A percentile compares a stretch with the other conserved stretches of the same genome.
Conservation (phyloP, 148 eudicot species). For the Rhododendron simsii region DNA sequence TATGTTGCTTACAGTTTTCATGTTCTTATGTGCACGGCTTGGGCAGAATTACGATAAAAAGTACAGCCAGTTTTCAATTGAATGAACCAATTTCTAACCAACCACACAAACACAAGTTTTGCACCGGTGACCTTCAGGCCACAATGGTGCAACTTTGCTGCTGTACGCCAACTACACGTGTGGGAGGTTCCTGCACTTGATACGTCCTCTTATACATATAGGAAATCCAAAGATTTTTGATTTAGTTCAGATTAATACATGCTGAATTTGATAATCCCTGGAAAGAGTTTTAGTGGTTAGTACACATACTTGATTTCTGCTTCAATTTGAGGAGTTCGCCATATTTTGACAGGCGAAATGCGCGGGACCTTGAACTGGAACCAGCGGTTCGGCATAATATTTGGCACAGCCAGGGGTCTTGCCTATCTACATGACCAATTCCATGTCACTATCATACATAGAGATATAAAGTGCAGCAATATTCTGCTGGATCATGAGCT, state of each 20-base stretch:
- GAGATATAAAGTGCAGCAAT: conserved; percentile 44
- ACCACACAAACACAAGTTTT: not conserved
- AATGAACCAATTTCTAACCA: not conserved
- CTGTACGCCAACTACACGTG: not conserved
- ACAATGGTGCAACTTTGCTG: not conserved
- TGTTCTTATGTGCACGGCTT: too few species aligned
- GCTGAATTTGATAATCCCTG: not conserved
- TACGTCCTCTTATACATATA: not conserved
- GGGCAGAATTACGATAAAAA: too few species aligned
- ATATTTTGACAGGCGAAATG: conserved; percentile 24
- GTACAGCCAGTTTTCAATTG: not conserved
- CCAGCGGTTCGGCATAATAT: conserved; percentile 34
- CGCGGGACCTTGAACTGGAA: conserved; percentile 35
- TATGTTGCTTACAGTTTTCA: too few species aligned
- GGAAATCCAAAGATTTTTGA: not conserved
- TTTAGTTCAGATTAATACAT: not conserved
- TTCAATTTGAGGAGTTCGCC: not conserved
- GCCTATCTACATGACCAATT: conserved; percentile 45
- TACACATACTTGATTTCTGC: not conserved
- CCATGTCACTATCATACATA: conserved; percentile 40
- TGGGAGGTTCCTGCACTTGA: not conserved
- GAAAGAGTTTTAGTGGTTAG: not conserved
- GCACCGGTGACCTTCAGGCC: not conserved
- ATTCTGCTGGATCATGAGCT: conserved; percentile 37
- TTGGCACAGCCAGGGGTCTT: conserved; percentile 42